phyloP scores from a whole-genome alignment of 176 grass and related monocot species.

The Rhynchospora pubera region DNA sequence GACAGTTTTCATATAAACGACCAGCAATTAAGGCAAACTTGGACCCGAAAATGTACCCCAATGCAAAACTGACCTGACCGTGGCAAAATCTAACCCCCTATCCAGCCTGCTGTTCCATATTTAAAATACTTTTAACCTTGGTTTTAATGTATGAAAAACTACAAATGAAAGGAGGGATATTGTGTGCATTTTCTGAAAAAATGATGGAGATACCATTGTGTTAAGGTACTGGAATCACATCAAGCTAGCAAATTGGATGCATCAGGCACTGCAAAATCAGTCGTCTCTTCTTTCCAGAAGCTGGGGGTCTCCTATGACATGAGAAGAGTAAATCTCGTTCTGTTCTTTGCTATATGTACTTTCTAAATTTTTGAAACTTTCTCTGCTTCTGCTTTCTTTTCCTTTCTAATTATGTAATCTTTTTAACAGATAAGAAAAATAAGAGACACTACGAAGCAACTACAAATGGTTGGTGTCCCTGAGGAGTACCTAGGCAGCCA shows the following conservation, averaged over 20 bases:
- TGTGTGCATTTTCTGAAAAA: background rate
- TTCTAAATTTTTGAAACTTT: background rate
- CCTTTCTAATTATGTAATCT: background rate
- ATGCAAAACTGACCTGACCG: background rate
- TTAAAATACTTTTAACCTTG: background rate
- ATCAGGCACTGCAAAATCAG: constrained; percentile 70
- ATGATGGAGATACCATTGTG: background rate
- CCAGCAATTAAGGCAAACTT: background rate
- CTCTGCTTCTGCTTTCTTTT: background rate
- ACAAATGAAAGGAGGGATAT: background rate
- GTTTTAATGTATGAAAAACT: no score
- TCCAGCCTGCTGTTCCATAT: background rate
- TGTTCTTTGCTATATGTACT: background rate
- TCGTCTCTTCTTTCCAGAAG: constrained; percentile 68
- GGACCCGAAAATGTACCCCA: background rate
- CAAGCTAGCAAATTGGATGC: constrained; percentile 69
- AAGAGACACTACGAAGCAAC: constrained; percentile 65
- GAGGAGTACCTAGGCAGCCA: constrained; percentile 74
- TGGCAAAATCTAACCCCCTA: background rate
- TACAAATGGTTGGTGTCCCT: constrained; percentile 92
- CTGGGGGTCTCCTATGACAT: constrained; percentile 55
- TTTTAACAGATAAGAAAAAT: constrained; percentile 58
- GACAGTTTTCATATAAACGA: background rate
- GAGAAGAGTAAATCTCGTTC: constrained; percentile 34
- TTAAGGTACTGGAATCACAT: constrained; percentile 86